Evolutionary conservation across 225 moss, liverwort and hornwort genomes (phyloP).

Genomic region (Antitrichia curtipendula): DNA sequence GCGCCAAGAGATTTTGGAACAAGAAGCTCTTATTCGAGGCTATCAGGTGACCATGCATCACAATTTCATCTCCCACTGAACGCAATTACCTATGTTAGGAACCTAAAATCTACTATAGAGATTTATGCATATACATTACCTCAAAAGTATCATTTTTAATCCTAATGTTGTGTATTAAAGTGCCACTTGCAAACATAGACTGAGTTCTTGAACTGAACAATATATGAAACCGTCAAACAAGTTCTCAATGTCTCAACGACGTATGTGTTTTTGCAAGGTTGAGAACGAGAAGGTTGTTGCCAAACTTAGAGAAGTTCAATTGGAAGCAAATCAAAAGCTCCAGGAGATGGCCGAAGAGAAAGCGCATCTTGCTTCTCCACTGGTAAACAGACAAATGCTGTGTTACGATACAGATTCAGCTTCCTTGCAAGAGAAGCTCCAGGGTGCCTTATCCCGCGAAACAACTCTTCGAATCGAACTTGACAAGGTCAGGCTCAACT

Average conservation of each 20-base stretch:
- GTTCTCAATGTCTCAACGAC: background rate
- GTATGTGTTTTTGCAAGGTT: slow-evolving; percentile 3
- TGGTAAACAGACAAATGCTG: slow-evolving; percentile 31
- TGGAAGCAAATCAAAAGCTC: slow-evolving; percentile 32
- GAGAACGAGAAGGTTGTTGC: slow-evolving; percentile 46
- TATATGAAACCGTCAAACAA: background rate
- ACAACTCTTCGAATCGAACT: slow-evolving; percentile 19
- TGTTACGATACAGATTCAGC: slow-evolving; percentile 6
- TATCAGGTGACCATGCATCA: slow-evolving; percentile 20
- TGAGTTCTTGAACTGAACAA: background rate
- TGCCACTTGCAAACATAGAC: background rate
- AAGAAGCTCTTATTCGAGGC: slow-evolving; percentile 50
- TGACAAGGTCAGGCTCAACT: slow-evolving; percentile 15
- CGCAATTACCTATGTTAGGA: background rate
- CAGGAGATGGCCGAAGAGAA: slow-evolving; percentile 34
- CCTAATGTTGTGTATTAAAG: background rate
- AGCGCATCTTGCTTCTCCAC: slow-evolving; percentile 24
- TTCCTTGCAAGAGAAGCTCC: slow-evolving; percentile 37
- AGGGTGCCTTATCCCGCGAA: slow-evolving; percentile 39
- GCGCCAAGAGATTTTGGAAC: slow-evolving; percentile 41
- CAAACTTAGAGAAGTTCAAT: slow-evolving; percentile 36
- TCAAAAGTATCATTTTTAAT: background rate
- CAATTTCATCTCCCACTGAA: background rate
- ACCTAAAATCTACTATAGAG: background rate
- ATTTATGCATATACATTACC: background rate